Evolutionary conservation across 2,329 filamentous ascomycete species (phyloP).

Genomic region (Colletotrichum phormii): DNA sequence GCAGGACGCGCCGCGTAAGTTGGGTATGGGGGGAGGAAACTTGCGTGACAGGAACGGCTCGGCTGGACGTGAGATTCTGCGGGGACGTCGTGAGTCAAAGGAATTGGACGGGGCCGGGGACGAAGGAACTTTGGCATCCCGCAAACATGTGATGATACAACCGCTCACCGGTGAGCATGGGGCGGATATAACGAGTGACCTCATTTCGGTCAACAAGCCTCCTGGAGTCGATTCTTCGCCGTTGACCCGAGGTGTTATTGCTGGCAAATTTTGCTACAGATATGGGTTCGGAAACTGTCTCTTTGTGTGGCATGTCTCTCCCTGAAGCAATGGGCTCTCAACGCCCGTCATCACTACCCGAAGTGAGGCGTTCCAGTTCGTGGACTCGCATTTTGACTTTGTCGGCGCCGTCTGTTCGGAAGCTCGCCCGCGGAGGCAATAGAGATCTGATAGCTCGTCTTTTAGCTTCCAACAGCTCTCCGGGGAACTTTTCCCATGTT

Average conservation of each 20-base stretch:
- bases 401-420: not conserved
- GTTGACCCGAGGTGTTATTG: no score
- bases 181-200: conserved; percentile 12
- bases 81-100: not conserved
- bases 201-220: not conserved
- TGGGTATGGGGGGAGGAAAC: not conserved
- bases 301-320: conserved; percentile 3
- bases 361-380: not conserved
- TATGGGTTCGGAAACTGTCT: no score
- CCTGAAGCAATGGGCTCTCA: not conserved
- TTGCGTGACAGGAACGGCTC: not conserved
- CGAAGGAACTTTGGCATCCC: not conserved
- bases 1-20: not conserved
- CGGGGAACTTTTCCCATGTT: not conserved
- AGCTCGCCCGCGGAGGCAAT: not conserved
- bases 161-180: conserved; percentile 26
- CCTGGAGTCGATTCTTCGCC: no score
- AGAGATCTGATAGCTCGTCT: not conserved
- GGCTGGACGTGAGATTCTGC: not conserved
- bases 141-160: not conserved
- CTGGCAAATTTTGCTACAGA: no score
- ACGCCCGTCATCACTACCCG: not conserved
- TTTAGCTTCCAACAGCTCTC: not conserved
- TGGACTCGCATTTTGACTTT: not conserved
- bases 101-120: not conserved